Base-by-base conservation (phyloP, 805 yeast genomes). In the Candida germanica region DNA sequence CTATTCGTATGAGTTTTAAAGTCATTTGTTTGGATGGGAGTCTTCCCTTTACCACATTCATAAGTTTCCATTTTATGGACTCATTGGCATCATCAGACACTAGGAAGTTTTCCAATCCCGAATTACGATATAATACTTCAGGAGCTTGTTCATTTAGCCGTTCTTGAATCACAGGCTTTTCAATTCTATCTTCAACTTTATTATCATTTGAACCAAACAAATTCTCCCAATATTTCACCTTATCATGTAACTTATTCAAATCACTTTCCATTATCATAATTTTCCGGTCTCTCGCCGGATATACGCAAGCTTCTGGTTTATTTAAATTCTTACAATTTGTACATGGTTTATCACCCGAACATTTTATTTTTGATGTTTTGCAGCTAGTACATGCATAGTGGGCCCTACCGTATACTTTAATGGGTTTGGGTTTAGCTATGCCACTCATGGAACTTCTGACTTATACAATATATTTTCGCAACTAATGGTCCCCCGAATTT, bases 361-460 rank as follows among this genome's bases (percentile, higher is more conserved):
- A 66, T 40, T 60, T 59, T 48, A 64, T 61, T 37, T 66, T 66
- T 33, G 63, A 55, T 29, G 60, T 33, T 40, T 64, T 65, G 45
- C 72, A 66, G 20, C 69, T 53, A n/a, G 60, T 53, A 47, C 72
- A 66, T 3, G 72, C 72, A 41, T 66, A 65, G 41, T 66, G 72
- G 29, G 58, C 48, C 25, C 72, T 48, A 2, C 72, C 72, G 46
- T 56, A 66, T 21, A 66, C 69, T 50, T 64, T 65, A 20, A 66
- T 46, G 11, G 70, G 72, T 23, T 42, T 47, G 8, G 61, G 40
- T 29, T 36, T 36, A 11, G 29, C 8, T 8, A 36, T 26, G 14
- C 15, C 25, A 27, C 40, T 36, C 40, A 36, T 36, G 12, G 26
- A n/a, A n/a, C n/a, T n/a, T n/a, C n/a, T n/a, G n/a, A n/a, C n/a